A percentile compares a stretch with the other conserved stretches of the same genome.
phyloP scores from a whole-genome alignment of 495 filamentous ascomycete genomes.

The Margaritispora aquatica region DNA sequence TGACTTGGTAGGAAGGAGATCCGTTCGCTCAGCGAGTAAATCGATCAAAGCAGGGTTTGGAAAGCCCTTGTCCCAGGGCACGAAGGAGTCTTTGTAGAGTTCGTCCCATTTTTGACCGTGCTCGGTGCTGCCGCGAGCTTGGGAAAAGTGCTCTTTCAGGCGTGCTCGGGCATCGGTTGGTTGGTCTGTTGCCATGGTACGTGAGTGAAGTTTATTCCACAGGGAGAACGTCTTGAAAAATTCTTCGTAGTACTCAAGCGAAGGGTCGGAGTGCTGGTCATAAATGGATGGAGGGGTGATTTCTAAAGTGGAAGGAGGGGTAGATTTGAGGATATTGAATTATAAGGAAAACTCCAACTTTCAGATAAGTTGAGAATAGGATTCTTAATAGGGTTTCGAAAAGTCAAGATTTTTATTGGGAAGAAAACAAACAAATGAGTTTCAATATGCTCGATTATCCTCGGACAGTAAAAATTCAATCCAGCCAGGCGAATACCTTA shows the following conservation, averaged over 20 bases:
- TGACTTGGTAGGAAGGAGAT: constrained; percentile 37
- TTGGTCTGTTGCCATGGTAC: constrained; percentile 12
- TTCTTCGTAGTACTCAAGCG: no score
- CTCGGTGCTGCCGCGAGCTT: constrained; percentile 7
- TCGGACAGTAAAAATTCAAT: no score
- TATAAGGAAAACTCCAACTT: no score
- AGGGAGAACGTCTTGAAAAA: no score
- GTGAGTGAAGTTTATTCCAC: neutral
- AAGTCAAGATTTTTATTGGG: no score
- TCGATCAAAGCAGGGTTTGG: constrained; percentile 65
- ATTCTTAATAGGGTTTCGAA: no score
- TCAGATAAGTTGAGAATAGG: no score
- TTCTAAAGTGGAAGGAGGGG: neutral
- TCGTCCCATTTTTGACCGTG: constrained; percentile 50
- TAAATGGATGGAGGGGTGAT: neutral
- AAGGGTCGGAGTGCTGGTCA: neutral
- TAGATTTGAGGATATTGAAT: neutral
- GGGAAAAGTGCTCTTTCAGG: constrained; percentile 26
- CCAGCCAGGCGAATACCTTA: no score
- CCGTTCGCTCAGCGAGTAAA: constrained; percentile 36
- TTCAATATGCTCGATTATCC: no score
- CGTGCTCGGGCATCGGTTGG: constrained; percentile 23
- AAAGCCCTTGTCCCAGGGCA: constrained; percentile 62
- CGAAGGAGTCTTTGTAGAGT: constrained; percentile 55
- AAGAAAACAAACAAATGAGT: neutral